Conservation (phyloP, 768 basidiomycete genomes). For the Basidioascus undulatus region DNA sequence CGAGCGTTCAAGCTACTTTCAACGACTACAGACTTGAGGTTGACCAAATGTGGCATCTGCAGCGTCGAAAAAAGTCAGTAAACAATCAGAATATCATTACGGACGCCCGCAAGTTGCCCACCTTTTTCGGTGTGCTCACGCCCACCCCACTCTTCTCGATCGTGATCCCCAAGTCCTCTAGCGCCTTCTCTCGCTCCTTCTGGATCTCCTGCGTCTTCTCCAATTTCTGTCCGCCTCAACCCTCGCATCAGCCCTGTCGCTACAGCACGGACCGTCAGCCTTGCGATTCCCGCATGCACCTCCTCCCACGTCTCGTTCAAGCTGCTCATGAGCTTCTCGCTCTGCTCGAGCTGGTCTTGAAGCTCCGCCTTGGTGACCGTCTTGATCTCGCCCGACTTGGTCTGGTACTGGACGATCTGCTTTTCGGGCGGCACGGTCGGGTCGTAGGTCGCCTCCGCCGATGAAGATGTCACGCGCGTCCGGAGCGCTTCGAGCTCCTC, state of each 20-base stretch:
- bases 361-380: constrained; percentile 92
- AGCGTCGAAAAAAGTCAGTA: background rate
- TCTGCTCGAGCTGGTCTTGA: constrained; percentile 84
- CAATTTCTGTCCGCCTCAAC: constrained; percentile 31
- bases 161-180: constrained; percentile 91
- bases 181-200: constrained; percentile 85
- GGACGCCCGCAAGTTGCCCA: constrained; percentile 10
- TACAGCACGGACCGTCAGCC: constrained; percentile 2
- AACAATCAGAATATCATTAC: background rate
- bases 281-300: constrained; percentile 13
- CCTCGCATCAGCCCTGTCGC: too few species aligned
- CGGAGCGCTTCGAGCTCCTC: constrained; percentile 86
- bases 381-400: constrained; percentile 78
- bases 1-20: too few species aligned
- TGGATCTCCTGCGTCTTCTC: constrained; percentile 77
- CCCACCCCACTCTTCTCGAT: constrained; percentile 88
- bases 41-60: constrained; percentile 82
- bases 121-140: constrained; percentile 94
- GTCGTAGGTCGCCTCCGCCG: constrained; percentile 55
- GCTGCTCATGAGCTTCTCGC: constrained; percentile 84
- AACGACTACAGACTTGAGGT: constrained; percentile 23
- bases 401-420: constrained; percentile 84
- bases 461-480: constrained; percentile 48
- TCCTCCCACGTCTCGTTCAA: constrained; percentile 93
- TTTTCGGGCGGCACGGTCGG: constrained; percentile 71